Base-by-base conservation (phyloP, 768 basidiomycete species). In the Agrocybe pediades region DNA sequence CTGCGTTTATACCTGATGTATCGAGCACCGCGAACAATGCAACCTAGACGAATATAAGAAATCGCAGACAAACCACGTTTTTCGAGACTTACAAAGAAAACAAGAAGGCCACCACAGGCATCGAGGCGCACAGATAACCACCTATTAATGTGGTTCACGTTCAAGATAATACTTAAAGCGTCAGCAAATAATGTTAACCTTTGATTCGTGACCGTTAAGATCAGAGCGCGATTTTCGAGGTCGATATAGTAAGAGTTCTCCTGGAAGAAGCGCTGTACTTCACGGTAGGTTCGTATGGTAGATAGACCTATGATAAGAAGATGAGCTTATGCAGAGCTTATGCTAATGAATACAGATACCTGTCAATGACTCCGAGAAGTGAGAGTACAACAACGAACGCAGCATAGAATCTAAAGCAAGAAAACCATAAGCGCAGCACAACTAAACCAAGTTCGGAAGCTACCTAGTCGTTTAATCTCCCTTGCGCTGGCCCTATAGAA, bases 351-450 rank as follows among this genome's bases (percentile, higher is more conserved):
- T 9, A 4, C 17, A 29, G 60, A 13, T 51, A 73, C 89, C 62
- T n/a, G 84, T 84, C 3, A 92, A 72, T 1, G 85, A 88, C 67
- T 92, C 90, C 0, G 87, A 82, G 63, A 92, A 88, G 62, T 90
- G 88, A 0, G 88, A 80, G 65, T 92, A 92, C 8, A 92, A 76
- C 9, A 86, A 70, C 2, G 87, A 88, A 30, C 90, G 86, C 4
- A 92, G 74, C 72, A 88, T 82, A 7, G 86, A 77, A 65, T 90
- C 89, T 83, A 47, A 17, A 16, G n/a, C n/a, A 41, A 41, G 36
- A 60, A 1, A 48, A 24, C 20, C 41, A 27, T 42, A 20, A 33
- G 6, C n/a, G 11, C 27, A 23, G 41, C 16, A 20, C 41, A 40
- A 8, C 9, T n/a, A n/a, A 9, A 30, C 41, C 13, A 19, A 3